Percentiles rank a stretch among this genome's conserved stretches.
Conservation (phyloP, 1,284 basidiomycete genomes). For the Ganoderma sinense region DNA sequence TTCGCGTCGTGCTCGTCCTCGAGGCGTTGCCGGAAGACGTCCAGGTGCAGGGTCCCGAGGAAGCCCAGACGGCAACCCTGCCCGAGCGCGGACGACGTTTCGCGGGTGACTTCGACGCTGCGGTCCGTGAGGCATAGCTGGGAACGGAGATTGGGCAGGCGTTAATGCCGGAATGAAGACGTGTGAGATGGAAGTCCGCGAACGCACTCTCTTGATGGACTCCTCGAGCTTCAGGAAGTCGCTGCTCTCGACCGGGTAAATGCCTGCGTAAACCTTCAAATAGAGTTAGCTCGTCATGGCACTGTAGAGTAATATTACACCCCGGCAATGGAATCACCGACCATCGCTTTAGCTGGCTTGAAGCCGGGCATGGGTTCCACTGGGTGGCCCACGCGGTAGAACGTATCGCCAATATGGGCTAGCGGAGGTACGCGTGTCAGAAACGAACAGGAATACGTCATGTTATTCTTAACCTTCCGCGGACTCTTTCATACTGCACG, state of each 20-base stretch:
- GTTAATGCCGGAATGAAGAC: conserved; percentile 15
- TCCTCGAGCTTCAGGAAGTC: conserved; percentile 97
- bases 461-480: conserved; percentile 77
- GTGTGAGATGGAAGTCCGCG: conserved; percentile 18
- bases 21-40: conserved; percentile 94
- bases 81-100: conserved; percentile 93
- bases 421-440: conserved; percentile 21
- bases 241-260: conserved; percentile 92
- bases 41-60: conserved; percentile 96
- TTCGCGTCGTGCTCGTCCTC: conserved; percentile 97
- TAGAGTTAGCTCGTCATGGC: conserved; percentile 7
- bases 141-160: conserved; percentile 25
- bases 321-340: conserved; percentile 38
- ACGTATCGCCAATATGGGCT: conserved; percentile 95
- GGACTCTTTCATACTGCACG: conserved; percentile 98
- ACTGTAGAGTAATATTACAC: background rate
- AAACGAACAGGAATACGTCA: background rate
- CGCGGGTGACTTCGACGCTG: conserved; percentile 91
- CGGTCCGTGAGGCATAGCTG: conserved; percentile 89
- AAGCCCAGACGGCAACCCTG: conserved; percentile 97
- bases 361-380: conserved; percentile 94
- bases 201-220: conserved; percentile 86
- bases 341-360: conserved; percentile 95
- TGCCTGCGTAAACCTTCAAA: conserved; percentile 88
- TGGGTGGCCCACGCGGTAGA: conserved; percentile 78